Percentiles rank a stretch among this genome's conserved stretches.
Evolutionary conservation across 495 filamentous ascomycete species (phyloP).

Genomic region (Eremomyces bilateralis): DNA sequence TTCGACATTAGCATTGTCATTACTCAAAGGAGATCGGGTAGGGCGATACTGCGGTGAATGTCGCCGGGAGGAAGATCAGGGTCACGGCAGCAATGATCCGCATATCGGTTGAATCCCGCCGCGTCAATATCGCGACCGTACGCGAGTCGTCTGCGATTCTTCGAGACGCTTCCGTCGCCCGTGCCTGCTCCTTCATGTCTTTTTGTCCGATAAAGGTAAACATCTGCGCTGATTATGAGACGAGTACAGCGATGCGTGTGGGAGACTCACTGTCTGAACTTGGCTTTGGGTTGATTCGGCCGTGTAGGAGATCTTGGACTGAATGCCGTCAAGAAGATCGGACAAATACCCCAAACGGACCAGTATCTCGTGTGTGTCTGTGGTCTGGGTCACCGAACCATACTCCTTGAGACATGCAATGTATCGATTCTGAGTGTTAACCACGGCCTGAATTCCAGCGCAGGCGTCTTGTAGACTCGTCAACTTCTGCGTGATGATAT

Average conservation of each 20-base stretch:
- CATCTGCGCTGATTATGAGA: not conserved
- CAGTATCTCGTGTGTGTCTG: not conserved
- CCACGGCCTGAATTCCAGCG: not conserved
- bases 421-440: not conserved
- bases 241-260: not conserved
- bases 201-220: not conserved
- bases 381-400: not conserved
- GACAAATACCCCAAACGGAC: too few relatives aligned
- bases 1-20: not conserved
- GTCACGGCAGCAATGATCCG: not conserved
- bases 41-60: not conserved
- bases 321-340: too few relatives aligned
- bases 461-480: not conserved
- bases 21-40: not conserved
- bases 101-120: too few relatives aligned
- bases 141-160: too few relatives aligned
- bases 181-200: not conserved
- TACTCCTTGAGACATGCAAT: not conserved
- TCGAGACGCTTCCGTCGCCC: not conserved
- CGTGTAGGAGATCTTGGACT: not conserved
- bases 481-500: too few relatives aligned
- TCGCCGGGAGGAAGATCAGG: not conserved
- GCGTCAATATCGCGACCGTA: too few relatives aligned
- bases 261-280: not conserved
- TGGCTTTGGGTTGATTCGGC: not conserved